These are phyloP conservation scores for Obba rivulosa DNA, from an alignment of 768 basidiomycete genomes.

Conservation along the genomic window DNA sequence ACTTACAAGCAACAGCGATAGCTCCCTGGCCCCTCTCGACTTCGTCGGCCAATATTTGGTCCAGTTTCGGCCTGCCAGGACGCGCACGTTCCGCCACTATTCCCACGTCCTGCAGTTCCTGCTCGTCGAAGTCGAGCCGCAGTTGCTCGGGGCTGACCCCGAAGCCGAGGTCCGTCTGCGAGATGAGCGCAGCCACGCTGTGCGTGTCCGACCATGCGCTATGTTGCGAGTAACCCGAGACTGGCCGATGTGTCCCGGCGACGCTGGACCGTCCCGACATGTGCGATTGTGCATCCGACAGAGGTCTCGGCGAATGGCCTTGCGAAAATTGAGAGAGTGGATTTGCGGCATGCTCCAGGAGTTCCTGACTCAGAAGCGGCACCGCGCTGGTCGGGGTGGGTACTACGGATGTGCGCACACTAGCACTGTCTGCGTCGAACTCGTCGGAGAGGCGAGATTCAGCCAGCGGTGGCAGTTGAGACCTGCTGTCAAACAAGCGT, in stretches of 20 bases:
- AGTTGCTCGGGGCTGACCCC: slow-evolving; percentile 21
- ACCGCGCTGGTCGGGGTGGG: slow-evolving; percentile 7
- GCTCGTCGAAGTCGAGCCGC: slow-evolving; percentile 45
- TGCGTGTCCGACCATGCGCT: slow-evolving; percentile 21
- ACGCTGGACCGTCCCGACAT: slow-evolving; percentile 1
- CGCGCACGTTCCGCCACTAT: slow-evolving; percentile 57
- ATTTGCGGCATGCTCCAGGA: no score
- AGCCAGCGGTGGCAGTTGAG: neutral
- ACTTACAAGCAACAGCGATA: slow-evolving; percentile 67
- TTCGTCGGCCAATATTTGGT: slow-evolving; percentile 60
- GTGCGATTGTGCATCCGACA: slow-evolving; percentile 4
- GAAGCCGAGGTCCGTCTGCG: slow-evolving; percentile 8
- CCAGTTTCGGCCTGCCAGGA: slow-evolving; percentile 62
- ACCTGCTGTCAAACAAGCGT: neutral
- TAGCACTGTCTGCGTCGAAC: neutral
- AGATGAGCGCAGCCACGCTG: slow-evolving; percentile 23
- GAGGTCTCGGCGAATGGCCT: neutral
- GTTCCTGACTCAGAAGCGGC: slow-evolving; percentile 1
- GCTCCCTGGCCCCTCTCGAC: slow-evolving; percentile 48
- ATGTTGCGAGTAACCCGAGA: slow-evolving; percentile 11
- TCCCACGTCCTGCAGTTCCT: slow-evolving; percentile 55
- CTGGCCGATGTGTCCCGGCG: slow-evolving; percentile 4
- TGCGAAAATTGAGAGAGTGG: no score
- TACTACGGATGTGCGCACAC: neutral
- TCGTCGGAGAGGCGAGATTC: neutral